Evolutionary conservation across 1,284 basidiomycete genomes (phyloP).

Genomic region (Malassezia japonica): DNA sequence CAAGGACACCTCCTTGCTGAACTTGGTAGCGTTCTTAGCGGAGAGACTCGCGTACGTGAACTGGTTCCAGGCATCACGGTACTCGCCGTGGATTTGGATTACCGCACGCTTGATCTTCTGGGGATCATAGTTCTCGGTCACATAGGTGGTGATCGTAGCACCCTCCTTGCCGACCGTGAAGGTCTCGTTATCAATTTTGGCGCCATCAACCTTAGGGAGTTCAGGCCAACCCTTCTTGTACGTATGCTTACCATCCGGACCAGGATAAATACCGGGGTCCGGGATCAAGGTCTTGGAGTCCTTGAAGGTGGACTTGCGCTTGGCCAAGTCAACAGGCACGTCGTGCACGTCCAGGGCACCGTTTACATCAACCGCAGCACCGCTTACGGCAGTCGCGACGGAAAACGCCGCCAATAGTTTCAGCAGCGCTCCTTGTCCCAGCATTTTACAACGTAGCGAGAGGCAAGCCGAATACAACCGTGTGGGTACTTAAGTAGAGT

Average conservation of each 20-base stretch:
- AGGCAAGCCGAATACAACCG: too few species aligned
- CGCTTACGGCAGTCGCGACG: too few species aligned
- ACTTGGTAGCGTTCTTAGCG: constrained; percentile 9
- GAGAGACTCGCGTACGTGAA: constrained; percentile 35
- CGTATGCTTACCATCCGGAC: constrained; percentile 18
- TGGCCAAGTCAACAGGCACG: too few species aligned
- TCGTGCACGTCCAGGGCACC: too few species aligned
- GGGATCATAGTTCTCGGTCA: constrained; percentile 24
- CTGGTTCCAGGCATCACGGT: constrained; percentile 40
- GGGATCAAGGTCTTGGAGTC: too few species aligned
- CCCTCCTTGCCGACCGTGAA: constrained; percentile 21
- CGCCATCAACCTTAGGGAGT: constrained; percentile 26
- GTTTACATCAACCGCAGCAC: too few species aligned
- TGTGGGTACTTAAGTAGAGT: too few species aligned
- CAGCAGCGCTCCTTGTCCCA: too few species aligned
- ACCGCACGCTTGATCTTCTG: constrained; percentile 32
- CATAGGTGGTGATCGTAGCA: constrained; percentile 25
- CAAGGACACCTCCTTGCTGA: constrained; percentile 22
- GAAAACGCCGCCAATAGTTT: too few species aligned
- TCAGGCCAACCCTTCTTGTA: constrained; percentile 22
- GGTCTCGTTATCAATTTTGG: constrained; percentile 30
- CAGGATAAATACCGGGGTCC: constrained; percentile 26
- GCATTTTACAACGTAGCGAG: too few species aligned
- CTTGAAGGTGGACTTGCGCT: too few species aligned
- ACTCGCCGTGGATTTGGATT: constrained; percentile 38